A percentile compares a stretch with the other conserved stretches of the same genome.
These are phyloP conservation scores for Nadsonia commutata DNA, from an alignment of 1,139 yeast genomes.

Conservation along the genomic window DNA sequence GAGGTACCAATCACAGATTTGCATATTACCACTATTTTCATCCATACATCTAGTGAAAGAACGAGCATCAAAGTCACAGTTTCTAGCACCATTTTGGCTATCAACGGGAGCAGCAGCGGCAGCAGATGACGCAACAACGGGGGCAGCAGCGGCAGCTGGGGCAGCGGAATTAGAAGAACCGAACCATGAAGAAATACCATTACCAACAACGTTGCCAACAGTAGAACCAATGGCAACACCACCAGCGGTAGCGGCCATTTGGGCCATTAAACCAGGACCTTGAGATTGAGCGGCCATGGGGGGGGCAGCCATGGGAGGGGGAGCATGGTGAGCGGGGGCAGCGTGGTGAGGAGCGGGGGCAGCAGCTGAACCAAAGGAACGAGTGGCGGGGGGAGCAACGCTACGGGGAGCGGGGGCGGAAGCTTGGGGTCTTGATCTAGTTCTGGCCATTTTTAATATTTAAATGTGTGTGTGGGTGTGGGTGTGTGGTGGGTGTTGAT, in stretches of 20 bases:
- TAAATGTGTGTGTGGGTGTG: no score
- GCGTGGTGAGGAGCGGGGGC: conserved; percentile 27
- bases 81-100: conserved; percentile 37
- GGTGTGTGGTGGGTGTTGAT: conserved; percentile 2
- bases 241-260: conserved; percentile 98
- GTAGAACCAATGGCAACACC: conserved; percentile 99
- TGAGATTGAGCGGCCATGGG: conserved; percentile 32
- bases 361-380: conserved; percentile 31
- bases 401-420: conserved; percentile 41
- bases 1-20: conserved; percentile 88
- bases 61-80: conserved; percentile 88
- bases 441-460: conserved; percentile 35
- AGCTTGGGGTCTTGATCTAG: conserved; percentile 26
- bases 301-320: conserved; percentile 23
- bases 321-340: conserved; percentile 29
- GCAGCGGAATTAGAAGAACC: conserved; percentile 62
- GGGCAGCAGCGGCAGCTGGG: conserved; percentile 30
- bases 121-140: conserved; percentile 15
- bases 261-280: conserved; percentile 87
- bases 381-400: conserved; percentile 62
- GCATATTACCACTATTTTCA: conserved; percentile 90
- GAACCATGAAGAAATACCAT: conserved; percentile 78
- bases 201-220: conserved; percentile 92
- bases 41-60: conserved; percentile 89
- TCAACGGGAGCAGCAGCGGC: conserved; percentile 23